These are phyloP conservation scores for Lavandula angustifolia DNA, from an alignment of 257 asterid genomes.

Conservation along the genomic window DNA sequence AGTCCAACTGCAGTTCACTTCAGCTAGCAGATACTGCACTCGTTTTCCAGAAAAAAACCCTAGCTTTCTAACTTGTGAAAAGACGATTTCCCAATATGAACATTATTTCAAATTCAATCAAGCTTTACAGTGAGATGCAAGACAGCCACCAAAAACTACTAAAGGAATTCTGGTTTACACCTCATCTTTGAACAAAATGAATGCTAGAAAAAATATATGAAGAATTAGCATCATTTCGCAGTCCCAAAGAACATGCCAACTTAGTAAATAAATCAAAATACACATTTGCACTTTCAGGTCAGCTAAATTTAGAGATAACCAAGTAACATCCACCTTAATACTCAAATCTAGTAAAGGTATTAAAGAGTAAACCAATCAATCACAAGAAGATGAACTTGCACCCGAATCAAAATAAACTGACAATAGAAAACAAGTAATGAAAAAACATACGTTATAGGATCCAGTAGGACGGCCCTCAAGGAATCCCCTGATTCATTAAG, in stretches of 20 bases:
- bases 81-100: background rate
- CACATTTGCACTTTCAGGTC: slow-evolving; percentile 1
- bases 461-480: slow-evolving; percentile 72
- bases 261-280: background rate
- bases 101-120: slow-evolving; percentile 1
- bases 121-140: background rate
- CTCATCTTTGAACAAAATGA: background rate
- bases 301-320: background rate
- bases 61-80: background rate
- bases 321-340: slow-evolving; percentile 21
- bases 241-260: background rate
- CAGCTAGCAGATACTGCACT: slow-evolving; percentile 4
- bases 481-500: slow-evolving; percentile 69
- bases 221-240: background rate
- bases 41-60: background rate
- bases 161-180: background rate
- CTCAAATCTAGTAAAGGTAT: background rate
- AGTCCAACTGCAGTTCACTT: slow-evolving; percentile 2
- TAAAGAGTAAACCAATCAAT: background rate
- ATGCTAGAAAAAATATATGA: background rate
- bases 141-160: slow-evolving; percentile 18
- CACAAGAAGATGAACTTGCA: background rate
- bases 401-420: background rate
- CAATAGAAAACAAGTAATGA: background rate
- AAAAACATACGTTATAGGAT: slow-evolving; percentile 72